Percentiles rank a stretch among this genome's conserved stretches.
Evolutionary conservation across 2,329 filamentous ascomycete species (phyloP).

Genomic region (Diatrype stigma): DNA sequence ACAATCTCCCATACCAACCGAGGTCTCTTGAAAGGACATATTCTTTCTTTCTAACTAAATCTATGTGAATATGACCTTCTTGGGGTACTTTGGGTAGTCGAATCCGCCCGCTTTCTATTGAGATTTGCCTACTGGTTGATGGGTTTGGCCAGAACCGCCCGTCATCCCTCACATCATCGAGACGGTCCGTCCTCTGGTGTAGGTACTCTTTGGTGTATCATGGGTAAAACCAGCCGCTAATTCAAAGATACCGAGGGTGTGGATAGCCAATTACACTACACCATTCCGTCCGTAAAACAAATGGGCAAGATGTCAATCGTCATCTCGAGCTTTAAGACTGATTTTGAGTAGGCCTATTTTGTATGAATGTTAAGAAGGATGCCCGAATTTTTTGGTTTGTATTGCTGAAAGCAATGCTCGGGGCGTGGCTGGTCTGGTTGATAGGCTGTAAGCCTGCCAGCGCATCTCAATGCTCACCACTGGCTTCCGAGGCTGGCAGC

Average conservation of each 20-base stretch:
- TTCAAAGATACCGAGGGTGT: background rate
- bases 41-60: too few species aligned
- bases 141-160: background rate
- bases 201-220: background rate
- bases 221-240: background rate
- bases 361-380: background rate
- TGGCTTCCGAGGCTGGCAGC: background rate
- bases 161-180: background rate
- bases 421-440: background rate
- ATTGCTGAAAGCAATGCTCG: too few species aligned
- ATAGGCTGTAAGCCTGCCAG: constrained; percentile 4
- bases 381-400: background rate
- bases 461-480: background rate
- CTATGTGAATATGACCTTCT: too few species aligned
- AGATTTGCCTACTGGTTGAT: background rate
- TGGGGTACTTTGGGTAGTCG: too few species aligned
- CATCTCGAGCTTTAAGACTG: too few species aligned
- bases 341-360: too few species aligned
- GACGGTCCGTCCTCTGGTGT: background rate
- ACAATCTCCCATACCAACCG: too few species aligned
- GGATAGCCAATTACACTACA: background rate
- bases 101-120: too few species aligned
- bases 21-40: too few species aligned
- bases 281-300: background rate
- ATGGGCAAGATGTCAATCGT: too few species aligned